Conservation (phyloP, 192 early-diverging fungal genomes). For the Glomus cerebriforme region DNA sequence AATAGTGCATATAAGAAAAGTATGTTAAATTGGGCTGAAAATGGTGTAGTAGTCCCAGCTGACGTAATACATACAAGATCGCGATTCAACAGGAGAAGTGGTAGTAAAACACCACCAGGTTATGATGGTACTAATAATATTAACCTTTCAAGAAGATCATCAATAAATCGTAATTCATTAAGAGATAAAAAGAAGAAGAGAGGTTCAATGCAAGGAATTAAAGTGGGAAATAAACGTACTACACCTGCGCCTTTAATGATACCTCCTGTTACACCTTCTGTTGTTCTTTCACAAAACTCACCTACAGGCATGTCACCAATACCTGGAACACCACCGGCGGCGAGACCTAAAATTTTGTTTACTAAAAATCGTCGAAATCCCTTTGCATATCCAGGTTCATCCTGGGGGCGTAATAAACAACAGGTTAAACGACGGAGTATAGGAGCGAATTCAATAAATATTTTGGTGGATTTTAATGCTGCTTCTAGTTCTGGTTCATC, state of each 20-base stretch:
- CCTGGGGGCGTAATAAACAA: constrained; percentile 30
- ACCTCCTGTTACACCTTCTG: constrained; percentile 30
- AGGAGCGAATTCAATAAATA: constrained; percentile 15
- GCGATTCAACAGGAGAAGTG: constrained; percentile 15
- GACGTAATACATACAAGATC: background rate
- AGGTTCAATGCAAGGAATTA: constrained; percentile 27
- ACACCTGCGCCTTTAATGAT: constrained; percentile 25
- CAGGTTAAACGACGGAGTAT: constrained; percentile 28
- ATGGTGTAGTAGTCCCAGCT: constrained; percentile 19
- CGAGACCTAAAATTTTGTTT: constrained; percentile 19
- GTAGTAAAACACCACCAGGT: constrained; percentile 18
- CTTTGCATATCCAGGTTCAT: constrained; percentile 13
- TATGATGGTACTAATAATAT: constrained; percentile 12
- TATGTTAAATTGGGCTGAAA: constrained; percentile 19
- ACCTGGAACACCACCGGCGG: constrained; percentile 27
- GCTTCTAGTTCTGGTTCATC: constrained; percentile 16
- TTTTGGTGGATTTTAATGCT: constrained; percentile 26
- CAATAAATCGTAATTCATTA: constrained; percentile 3
- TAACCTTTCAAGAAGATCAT: constrained; percentile 4
- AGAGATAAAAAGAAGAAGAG: constrained; percentile 30
- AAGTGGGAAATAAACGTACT: constrained; percentile 12
- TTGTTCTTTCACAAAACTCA: constrained; percentile 31
- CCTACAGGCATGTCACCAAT: constrained; percentile 18
- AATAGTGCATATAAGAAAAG: constrained; percentile 19
- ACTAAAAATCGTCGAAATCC: constrained; percentile 26